These are phyloP conservation scores for Balamuthia mandrillaris DNA, from an alignment of 208 protist genomes.

Conservation along the genomic window DNA sequence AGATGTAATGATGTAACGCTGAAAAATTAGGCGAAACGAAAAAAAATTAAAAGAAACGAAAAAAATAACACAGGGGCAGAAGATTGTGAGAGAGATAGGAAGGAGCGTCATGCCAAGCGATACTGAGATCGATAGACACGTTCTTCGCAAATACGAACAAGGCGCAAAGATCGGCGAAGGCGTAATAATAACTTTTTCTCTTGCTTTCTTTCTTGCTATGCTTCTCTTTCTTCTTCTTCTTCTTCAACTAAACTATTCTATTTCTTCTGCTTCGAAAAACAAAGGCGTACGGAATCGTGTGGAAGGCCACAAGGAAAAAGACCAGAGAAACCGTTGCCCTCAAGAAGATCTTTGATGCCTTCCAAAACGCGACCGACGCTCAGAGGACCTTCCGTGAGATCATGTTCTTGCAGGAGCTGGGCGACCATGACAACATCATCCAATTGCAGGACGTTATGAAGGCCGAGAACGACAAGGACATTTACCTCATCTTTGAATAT, in stretches of 20 bases:
- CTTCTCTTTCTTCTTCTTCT: too few relatives aligned
- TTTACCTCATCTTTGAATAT: constrained; percentile 97
- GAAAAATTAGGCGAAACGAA: too few relatives aligned
- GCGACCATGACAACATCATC: constrained; percentile 94
- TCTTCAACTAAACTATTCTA: too few relatives aligned
- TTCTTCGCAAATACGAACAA: constrained; percentile 88
- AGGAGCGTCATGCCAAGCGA: too few relatives aligned
- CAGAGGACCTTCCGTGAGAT: constrained; percentile 81
- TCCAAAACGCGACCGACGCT: constrained; percentile 73
- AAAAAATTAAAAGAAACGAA: too few relatives aligned
- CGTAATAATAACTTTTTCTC: neutral
- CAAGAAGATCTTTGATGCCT: constrained; percentile 92
- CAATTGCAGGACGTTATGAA: constrained; percentile 92
- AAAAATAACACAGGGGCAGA: too few relatives aligned
- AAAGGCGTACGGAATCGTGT: constrained; percentile 91
- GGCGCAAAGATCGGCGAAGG: constrained; percentile 89
- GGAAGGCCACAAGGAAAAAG: constrained; percentile 84
- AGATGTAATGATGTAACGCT: too few relatives aligned
- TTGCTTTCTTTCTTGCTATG: neutral
- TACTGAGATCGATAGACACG: constrained; percentile 88
- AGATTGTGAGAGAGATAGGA: too few relatives aligned
- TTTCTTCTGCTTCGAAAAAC: too few relatives aligned
- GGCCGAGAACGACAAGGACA: constrained; percentile 93
- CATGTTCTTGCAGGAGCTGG: constrained; percentile 72
- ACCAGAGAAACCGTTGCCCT: constrained; percentile 86